phyloP scores from a whole-genome alignment of 331 rosid genomes.

The Pyracantha coccinea region DNA sequence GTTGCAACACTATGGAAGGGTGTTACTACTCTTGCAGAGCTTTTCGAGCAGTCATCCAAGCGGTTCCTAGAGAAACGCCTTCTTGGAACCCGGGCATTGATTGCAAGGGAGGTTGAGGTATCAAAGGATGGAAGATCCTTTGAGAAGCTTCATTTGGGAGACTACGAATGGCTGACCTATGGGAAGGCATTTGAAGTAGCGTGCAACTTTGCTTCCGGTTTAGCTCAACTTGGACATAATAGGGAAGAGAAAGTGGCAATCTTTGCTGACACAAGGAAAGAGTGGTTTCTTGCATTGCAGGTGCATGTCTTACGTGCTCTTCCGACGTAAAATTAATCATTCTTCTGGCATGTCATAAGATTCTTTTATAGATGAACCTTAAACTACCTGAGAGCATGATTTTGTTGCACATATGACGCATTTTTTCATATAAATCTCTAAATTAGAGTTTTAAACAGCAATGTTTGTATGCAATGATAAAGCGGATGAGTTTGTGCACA shows the following conservation, averaged over 20 bases:
- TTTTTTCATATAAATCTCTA: background rate
- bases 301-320: slow-evolving; percentile 28
- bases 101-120: slow-evolving; percentile 45
- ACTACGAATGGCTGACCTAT: slow-evolving; percentile 67
- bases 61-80: slow-evolving; percentile 28
- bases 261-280: slow-evolving; percentile 77
- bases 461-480: background rate
- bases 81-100: slow-evolving; percentile 69
- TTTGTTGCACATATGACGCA: background rate
- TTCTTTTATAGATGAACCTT: background rate
- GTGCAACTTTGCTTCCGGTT: slow-evolving; percentile 60
- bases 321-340: background rate
- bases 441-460: background rate
- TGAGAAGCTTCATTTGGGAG: slow-evolving; percentile 81
- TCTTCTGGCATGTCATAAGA: background rate
- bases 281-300: slow-evolving; percentile 91
- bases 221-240: slow-evolving; percentile 50
- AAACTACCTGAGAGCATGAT: background rate
- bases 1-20: slow-evolving; percentile 65
- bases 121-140: slow-evolving; percentile 50
- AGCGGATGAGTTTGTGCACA: background rate
- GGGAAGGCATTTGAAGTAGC: slow-evolving; percentile 54
- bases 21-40: slow-evolving; percentile 63
- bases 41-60: slow-evolving; percentile 66
- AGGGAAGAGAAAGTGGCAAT: slow-evolving; percentile 68